phyloP scores from a whole-genome alignment of 345 rosid species.

The Eucalyptus sp. region DNA sequence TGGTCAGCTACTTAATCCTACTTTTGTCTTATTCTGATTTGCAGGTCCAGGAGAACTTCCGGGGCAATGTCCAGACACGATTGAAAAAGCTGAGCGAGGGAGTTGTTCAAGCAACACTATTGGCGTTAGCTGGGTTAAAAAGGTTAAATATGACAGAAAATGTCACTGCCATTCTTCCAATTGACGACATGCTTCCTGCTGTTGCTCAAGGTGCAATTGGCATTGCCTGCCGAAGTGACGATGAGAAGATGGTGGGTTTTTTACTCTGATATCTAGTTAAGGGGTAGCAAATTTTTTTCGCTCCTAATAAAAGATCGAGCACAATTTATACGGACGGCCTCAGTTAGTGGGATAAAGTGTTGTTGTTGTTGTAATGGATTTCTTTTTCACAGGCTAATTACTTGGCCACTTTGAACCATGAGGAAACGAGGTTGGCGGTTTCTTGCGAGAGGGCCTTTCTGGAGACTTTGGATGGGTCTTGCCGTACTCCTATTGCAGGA shows the following conservation, averaged over 20 bases:
- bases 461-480: conserved; percentile 80
- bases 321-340: not conserved
- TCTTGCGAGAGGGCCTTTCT: conserved; percentile 90
- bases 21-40: conserved; percentile 1
- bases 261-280: not conserved
- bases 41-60: conserved; percentile 83
- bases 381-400: conserved; percentile 37
- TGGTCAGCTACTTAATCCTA: not conserved
- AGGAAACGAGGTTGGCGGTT: conserved; percentile 87
- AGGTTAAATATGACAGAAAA: conserved; percentile 87
- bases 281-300: not conserved
- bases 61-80: conserved; percentile 96
- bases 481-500: conserved; percentile 98
- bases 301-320: not conserved
- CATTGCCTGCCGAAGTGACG: conserved; percentile 78
- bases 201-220: conserved; percentile 99
- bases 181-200: conserved; percentile 97
- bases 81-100: conserved; percentile 82
- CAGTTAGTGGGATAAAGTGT: not conserved
- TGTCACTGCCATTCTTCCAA: conserved; percentile 59
- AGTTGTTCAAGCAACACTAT: conserved; percentile 73
- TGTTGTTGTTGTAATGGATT: not conserved
- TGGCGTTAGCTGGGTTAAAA: conserved; percentile 95
- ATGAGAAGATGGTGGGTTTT: conserved; percentile 72
- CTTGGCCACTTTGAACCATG: conserved; percentile 82